These are phyloP conservation scores for Herpotrichia juniperi DNA, from an alignment of 2,329 filamentous ascomycete genomes.

Conservation along the genomic window DNA sequence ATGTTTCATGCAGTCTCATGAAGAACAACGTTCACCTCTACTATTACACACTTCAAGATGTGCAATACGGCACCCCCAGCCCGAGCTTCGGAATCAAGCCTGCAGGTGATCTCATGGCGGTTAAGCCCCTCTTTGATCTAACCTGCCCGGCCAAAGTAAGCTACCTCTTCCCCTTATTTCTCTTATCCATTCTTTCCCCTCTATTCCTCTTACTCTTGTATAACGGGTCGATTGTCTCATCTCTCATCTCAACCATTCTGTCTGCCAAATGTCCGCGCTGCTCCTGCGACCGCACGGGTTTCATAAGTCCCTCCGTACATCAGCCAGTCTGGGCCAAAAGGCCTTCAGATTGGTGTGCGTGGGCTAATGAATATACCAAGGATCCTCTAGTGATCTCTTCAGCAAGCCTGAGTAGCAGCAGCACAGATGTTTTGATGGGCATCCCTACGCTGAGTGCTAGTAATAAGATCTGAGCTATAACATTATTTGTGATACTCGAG, in stretches of 20 bases:
- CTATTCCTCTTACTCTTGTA: constrained; percentile 26
- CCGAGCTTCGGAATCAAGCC: constrained; percentile 76
- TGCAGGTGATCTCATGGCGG: constrained; percentile 35
- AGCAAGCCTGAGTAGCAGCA: constrained; percentile 19
- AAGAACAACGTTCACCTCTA: constrained; percentile 61
- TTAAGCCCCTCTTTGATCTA: constrained; percentile 42
- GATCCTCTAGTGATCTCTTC: constrained; percentile 21
- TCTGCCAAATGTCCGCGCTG: constrained; percentile 12
- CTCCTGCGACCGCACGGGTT: constrained; percentile 15
- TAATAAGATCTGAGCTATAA: constrained; percentile 4
- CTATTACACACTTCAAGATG: constrained; percentile 80
- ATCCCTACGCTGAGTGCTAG: constrained; percentile 18
- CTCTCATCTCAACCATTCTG: constrained; percentile 19
- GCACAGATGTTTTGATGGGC: constrained; percentile 15
- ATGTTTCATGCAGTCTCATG: constrained; percentile 74
- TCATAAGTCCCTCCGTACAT: constrained; percentile 15
- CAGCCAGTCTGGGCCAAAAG: constrained; percentile 13
- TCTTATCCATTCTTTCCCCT: constrained; percentile 24
- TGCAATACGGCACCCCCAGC: constrained; percentile 61
- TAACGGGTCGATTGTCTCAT: constrained; percentile 23
- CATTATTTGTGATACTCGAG: background rate
- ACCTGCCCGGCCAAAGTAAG: constrained; percentile 44
- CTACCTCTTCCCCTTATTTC: constrained; percentile 20
- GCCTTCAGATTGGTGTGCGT: constrained; percentile 25
- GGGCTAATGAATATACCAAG: constrained; percentile 36